Base-by-base conservation (phyloP, 2,329 filamentous ascomycete species). In the Periconia macrospinosa region DNA sequence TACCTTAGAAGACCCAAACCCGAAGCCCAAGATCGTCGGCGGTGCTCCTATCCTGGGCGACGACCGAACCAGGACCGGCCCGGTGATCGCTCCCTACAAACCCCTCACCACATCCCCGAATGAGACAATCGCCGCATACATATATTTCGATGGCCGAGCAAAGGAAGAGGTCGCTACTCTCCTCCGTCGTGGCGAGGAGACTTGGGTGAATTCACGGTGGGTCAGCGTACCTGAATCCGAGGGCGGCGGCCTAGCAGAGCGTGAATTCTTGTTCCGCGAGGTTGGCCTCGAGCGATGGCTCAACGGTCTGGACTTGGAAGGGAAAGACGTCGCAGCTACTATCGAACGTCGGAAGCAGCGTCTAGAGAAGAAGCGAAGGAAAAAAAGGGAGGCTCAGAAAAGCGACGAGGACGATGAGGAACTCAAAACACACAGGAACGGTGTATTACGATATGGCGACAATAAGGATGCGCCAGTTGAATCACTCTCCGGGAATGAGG, bases 171-270 rank as follows among this genome's bases (percentile, higher is more conserved):
- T 99, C 2, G 94, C 94, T 49, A 99, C 94, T 13, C 79, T 99
- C 53, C 80, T 99, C 49, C 84, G 94, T 51, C 89, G 92, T 13
- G 93, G 94, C 20, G 94, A 97, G 72, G 94, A 99, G 77, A 99
- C 94, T 1, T 99, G 94, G 94, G 95, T 99, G 20, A 99, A 97
- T 70, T 97, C 92, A 52, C 84, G 94, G 65, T 99, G 94, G 94
- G 94, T 99, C 47, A 93, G 95, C 70, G 86, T 99, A 7, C 91
- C 93, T 2, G 88, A 92, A 27, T 86, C 88, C 20, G 93, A 97
- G 75, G 93, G 93, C 30, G 94, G 94, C 47, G 94, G 94, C 41
- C 84, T 99, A 44, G 94, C 94, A 30, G 94, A 99, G 79, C 86
- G 94, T 60, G 94, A 99, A 72, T 99, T 99, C 65, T 79, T 99